Percentiles rank a stretch among this genome's conserved stretches.
These are phyloP conservation scores for Penicillium rolfsii DNA, from an alignment of 2,329 filamentous ascomycete species.

Conservation along the genomic window DNA sequence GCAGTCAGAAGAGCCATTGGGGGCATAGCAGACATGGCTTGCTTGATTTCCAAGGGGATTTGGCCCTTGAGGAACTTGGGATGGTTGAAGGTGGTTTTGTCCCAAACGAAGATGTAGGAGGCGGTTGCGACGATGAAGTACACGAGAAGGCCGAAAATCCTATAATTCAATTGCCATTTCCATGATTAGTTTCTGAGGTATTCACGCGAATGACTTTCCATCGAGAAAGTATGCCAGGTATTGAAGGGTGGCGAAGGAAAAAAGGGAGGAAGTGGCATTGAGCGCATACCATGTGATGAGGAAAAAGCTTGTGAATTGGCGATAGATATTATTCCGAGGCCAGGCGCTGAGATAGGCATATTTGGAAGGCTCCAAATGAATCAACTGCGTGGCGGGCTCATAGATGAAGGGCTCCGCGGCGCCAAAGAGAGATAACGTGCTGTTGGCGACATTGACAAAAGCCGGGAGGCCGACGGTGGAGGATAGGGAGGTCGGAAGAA, in stretches of 20 bases:
- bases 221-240: background rate
- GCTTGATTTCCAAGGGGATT: constrained; percentile 79
- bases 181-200: background rate
- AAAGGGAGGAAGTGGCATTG: background rate
- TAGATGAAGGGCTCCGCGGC: constrained; percentile 56
- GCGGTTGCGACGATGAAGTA: constrained; percentile 84
- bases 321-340: constrained; percentile 74
- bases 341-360: constrained; percentile 79
- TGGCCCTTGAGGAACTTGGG: constrained; percentile 96
- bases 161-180: constrained; percentile 53
- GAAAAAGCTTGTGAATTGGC: constrained; percentile 76
- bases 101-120: constrained; percentile 88
- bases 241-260: background rate
- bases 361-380: constrained; percentile 70
- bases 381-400: constrained; percentile 70
- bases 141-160: constrained; percentile 80
- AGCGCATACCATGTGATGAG: constrained; percentile 77
- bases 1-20: constrained; percentile 80
- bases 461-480: constrained; percentile 58
- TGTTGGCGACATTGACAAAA: constrained; percentile 59
- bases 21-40: constrained; percentile 76
- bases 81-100: constrained; percentile 84
- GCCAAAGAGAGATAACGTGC: constrained; percentile 58
- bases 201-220: background rate
- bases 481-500: constrained; percentile 64